phyloP scores from a whole-genome alignment of 257 asterid genomes.

The Agastache rugosa region DNA sequence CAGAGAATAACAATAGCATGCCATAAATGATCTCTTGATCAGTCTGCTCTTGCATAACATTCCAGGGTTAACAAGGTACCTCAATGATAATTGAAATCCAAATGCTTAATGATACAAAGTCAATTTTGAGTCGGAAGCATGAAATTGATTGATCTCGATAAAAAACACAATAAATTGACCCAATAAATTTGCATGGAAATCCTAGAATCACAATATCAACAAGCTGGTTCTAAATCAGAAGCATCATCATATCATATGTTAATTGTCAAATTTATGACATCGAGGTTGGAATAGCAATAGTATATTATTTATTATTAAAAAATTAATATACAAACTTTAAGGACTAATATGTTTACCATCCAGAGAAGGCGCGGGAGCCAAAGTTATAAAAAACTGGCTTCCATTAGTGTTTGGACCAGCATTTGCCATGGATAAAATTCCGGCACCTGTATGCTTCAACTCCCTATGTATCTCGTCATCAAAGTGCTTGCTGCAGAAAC shows the following conservation, averaged over 20 bases:
- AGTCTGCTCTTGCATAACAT: neutral
- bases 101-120: constrained; percentile 8
- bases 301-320: neutral
- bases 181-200: constrained; percentile 1
- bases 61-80: constrained; percentile 2
- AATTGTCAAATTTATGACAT: constrained; percentile 5
- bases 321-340: neutral
- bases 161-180: neutral
- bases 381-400: constrained; percentile 93
- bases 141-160: neutral
- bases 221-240: constrained; percentile 18
- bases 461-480: constrained; percentile 87
- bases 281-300: neutral
- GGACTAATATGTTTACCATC: constrained; percentile 64
- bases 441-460: constrained; percentile 98
- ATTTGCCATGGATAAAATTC: constrained; percentile 97
- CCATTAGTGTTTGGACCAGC: constrained; percentile 99
- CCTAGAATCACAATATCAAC: constrained; percentile 24
- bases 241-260: constrained; percentile 15
- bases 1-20: constrained; percentile 2
- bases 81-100: constrained; percentile 15
- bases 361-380: constrained; percentile 94
- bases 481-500: constrained; percentile 73
- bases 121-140: constrained; percentile 18
- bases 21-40: neutral